These are phyloP conservation scores for Phialophora chinensis DNA, from an alignment of 2,329 filamentous ascomycete genomes.

Conservation along the genomic window DNA sequence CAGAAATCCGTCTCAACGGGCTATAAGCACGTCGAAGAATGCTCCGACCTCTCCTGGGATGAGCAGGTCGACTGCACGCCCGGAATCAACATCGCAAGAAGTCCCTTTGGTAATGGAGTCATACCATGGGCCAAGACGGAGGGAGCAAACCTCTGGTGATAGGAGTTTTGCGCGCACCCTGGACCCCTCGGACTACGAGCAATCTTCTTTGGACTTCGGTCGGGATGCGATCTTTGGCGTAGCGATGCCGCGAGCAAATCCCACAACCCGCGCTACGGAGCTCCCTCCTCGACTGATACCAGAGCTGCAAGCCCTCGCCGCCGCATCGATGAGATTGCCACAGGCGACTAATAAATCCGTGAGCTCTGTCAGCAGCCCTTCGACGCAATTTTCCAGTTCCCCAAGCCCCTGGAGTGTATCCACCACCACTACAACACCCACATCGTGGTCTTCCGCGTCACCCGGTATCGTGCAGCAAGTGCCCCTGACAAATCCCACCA, in stretches of 20 bases:
- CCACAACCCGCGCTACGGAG: conserved; percentile 20
- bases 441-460: conserved; percentile 57
- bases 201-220: conserved; percentile 29
- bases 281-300: conserved; percentile 39
- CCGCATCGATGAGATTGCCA: conserved; percentile 21
- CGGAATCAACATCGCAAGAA: conserved; percentile 27
- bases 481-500: conserved; percentile 24
- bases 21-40: conserved; percentile 12
- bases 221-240: conserved; percentile 36
- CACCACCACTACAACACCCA: conserved; percentile 52
- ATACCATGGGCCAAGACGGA: conserved; percentile 2
- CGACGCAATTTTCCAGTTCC: conserved; percentile 37
- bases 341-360: conserved; percentile 31
- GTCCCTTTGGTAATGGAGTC: conserved; percentile 32
- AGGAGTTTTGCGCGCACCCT: conserved; percentile 11
- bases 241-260: conserved; percentile 27
- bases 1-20: conserved; percentile 13
- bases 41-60: neutral
- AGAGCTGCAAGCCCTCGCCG: conserved; percentile 39
- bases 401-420: conserved; percentile 39
- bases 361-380: conserved; percentile 39
- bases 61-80: conserved; percentile 9
- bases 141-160: neutral
- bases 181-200: conserved; percentile 9
- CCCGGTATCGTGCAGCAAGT: conserved; percentile 52